Evolutionary conservation across 2,329 filamentous ascomycete genomes (phyloP).

Genomic region (Knufia fluminis): DNA sequence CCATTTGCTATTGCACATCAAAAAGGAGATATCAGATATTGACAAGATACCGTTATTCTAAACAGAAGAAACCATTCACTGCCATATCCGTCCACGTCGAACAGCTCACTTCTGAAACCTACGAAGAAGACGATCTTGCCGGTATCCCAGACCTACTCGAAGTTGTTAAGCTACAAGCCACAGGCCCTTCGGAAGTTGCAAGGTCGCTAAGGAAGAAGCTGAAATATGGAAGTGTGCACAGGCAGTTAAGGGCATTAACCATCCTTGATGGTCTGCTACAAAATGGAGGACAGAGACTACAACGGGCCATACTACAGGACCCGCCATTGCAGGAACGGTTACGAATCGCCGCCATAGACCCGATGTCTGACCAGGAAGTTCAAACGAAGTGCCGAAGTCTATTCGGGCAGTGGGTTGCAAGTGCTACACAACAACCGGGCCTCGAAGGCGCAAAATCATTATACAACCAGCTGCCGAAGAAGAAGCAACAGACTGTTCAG

Average conservation of each 20-base stretch:
- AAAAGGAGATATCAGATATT: conserved; percentile 22
- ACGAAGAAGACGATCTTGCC: conserved; percentile 81
- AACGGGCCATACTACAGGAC: conserved; percentile 70
- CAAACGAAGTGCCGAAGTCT: conserved; percentile 77
- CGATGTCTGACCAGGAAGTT: conserved; percentile 77
- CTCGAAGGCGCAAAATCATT: conserved; percentile 71
- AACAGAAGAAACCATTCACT: conserved; percentile 72
- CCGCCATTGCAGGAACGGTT: conserved; percentile 86
- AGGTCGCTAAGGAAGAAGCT: conserved; percentile 93
- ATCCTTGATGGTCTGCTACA: conserved; percentile 90
- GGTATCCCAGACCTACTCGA: conserved; percentile 92
- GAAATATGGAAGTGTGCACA: conserved; percentile 93
- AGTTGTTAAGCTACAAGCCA: conserved; percentile 78
- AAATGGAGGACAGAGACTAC: conserved; percentile 81
- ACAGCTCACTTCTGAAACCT: conserved; percentile 77
- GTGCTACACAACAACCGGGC: conserved; percentile 72
- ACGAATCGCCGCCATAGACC: conserved; percentile 74
- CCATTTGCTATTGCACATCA: conserved; percentile 19
- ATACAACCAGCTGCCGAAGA: conserved; percentile 61
- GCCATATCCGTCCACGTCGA: conserved; percentile 90
- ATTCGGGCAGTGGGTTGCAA: conserved; percentile 72
- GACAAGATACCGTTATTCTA: conserved; percentile 22
- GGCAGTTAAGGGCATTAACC: conserved; percentile 77
- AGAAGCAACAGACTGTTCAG: conserved; percentile 44
- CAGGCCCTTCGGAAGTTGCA: conserved; percentile 80